Evolutionary conservation across 2,329 filamentous ascomycete genomes (phyloP).

Genomic region (Tympanopsis confertula): DNA sequence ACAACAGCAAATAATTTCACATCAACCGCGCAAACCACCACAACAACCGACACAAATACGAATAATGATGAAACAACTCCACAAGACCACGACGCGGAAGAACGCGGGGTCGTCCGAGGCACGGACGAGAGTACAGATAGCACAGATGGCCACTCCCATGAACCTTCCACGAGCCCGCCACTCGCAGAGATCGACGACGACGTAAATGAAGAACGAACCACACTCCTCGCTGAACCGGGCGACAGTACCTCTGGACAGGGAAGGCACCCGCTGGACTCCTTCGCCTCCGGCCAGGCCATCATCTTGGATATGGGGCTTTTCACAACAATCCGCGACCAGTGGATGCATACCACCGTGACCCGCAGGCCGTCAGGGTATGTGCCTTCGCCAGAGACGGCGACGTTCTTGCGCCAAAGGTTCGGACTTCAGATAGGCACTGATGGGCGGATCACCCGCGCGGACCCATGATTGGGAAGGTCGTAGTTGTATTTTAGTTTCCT

Average conservation of each 20-base stretch:
- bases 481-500: too few species aligned
- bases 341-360: constrained; percentile 16
- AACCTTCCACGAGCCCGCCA: not conserved
- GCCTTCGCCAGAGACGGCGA: constrained; percentile 19
- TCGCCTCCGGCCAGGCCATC: constrained; percentile 19
- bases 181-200: not conserved
- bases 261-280: constrained; percentile 21
- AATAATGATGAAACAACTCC: constrained; percentile 3
- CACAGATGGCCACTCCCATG: too few species aligned
- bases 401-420: constrained; percentile 21
- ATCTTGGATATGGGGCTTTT: constrained; percentile 22
- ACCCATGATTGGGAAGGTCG: constrained; percentile 11
- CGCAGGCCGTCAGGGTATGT: constrained; percentile 8
- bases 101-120: constrained; percentile 36
- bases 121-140: constrained; percentile 18
- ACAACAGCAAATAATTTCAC: constrained; percentile 2
- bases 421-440: constrained; percentile 20
- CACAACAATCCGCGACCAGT: constrained; percentile 22
- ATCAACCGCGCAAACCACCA: not conserved
- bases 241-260: not conserved
- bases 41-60: not conserved
- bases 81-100: constrained; percentile 48
- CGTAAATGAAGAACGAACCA: not conserved
- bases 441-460: constrained; percentile 17
- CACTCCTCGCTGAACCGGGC: not conserved